These are phyloP conservation scores for Ceratocystis papillata DNA, from an alignment of 2,329 filamentous ascomycete species.

Conservation along the genomic window DNA sequence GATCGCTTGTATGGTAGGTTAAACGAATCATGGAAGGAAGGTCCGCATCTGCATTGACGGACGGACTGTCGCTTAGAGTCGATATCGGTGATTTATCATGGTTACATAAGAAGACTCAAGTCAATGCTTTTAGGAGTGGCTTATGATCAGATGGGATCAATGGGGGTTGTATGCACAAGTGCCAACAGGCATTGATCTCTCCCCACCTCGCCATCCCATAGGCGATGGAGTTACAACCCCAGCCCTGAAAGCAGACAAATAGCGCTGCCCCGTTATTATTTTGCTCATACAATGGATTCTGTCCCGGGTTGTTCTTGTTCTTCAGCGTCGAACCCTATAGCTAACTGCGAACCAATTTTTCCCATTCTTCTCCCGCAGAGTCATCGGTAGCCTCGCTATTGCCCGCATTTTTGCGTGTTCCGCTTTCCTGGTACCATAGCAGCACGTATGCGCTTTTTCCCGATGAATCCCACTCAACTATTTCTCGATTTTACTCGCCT, in stretches of 20 bases:
- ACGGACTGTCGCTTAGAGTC: too few species aligned
- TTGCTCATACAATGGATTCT: too few species aligned
- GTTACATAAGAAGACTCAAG: not conserved
- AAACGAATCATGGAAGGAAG: not conserved
- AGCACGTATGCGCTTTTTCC: slow-evolving; percentile 63
- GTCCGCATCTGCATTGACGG: not conserved
- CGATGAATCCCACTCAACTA: slow-evolving; percentile 60
- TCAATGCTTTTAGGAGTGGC: not conserved
- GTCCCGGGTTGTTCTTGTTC: not conserved
- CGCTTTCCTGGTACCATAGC: slow-evolving; percentile 68
- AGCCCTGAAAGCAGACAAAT: too few species aligned
- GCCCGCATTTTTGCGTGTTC: slow-evolving; percentile 72
- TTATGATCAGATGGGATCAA: not conserved
- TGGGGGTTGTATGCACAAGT: not conserved
- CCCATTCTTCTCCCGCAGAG: slow-evolving; percentile 35
- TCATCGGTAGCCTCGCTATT: slow-evolving; percentile 60
- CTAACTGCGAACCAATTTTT: not conserved
- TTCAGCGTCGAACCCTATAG: not conserved
- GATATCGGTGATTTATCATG: not conserved
- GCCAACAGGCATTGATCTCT: not conserved
- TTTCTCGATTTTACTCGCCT: slow-evolving; percentile 57
- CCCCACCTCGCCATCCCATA: not conserved
- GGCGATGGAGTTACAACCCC: too few species aligned
- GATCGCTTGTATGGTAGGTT: slow-evolving; percentile 59
- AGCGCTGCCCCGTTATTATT: too few species aligned